Percentiles rank a stretch among this genome's conserved stretches.
Conservation (phyloP, 352 stramenopile genomes). For the Phytophthora vignae region DNA sequence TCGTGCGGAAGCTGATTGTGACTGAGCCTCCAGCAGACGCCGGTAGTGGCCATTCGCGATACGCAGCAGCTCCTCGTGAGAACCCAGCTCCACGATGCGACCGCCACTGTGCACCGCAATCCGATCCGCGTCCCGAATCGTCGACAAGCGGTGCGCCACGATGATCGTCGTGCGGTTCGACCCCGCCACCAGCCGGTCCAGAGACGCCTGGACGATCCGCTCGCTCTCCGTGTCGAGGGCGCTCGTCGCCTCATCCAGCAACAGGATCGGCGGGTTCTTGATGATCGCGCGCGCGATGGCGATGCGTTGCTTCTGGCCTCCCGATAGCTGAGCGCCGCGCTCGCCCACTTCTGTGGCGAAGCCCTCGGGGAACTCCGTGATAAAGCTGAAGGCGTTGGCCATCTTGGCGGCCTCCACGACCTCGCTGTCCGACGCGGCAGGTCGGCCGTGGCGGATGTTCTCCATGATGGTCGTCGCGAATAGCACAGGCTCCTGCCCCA, state of each 20-base stretch:
- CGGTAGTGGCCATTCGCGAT: constrained; percentile 57
- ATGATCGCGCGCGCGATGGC: constrained; percentile 94
- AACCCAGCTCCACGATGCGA: constrained; percentile 93
- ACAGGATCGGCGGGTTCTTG: constrained; percentile 86
- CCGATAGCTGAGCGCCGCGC: constrained; percentile 86
- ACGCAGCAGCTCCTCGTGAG: constrained; percentile 92
- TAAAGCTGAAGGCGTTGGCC: constrained; percentile 94
- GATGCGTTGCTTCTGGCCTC: constrained; percentile 95
- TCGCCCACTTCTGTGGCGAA: constrained; percentile 93
- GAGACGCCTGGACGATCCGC: constrained; percentile 79
- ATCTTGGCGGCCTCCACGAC: constrained; percentile 70
- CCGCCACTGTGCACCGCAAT: constrained; percentile 96
- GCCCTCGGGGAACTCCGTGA: constrained; percentile 87
- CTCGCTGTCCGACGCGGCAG: constrained; percentile 51
- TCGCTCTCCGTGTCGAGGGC: constrained; percentile 88
- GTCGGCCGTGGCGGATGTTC: constrained; percentile 80
- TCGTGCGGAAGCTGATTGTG: neutral
- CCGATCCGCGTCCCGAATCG: constrained; percentile 93
- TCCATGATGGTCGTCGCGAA: constrained; percentile 80
- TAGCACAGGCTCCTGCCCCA: constrained; percentile 83
- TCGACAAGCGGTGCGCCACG: constrained; percentile 94
- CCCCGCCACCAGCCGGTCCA: constrained; percentile 59
- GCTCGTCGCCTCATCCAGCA: constrained; percentile 93
- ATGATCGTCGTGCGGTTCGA: constrained; percentile 91
- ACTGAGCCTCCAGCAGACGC: constrained; percentile 51